Evolutionary conservation across 306 rosid species (phyloP).

Genomic region (Canavalia ensiformis): DNA sequence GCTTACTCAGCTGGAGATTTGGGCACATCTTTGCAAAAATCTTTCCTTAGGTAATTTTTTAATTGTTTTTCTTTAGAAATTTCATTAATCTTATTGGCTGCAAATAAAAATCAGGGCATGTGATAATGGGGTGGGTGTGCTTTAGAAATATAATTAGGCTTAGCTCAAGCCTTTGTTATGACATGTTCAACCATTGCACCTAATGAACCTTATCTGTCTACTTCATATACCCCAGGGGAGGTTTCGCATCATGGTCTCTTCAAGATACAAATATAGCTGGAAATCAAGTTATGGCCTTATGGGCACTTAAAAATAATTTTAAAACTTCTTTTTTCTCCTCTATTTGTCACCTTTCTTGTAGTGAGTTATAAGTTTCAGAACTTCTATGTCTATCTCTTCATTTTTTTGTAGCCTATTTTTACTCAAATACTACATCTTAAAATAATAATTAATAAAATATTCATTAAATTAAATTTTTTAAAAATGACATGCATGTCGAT

Average conservation of each 20-base stretch:
- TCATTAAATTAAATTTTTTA: background rate
- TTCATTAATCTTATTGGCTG: constrained; percentile 41
- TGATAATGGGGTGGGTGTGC: constrained; percentile 34
- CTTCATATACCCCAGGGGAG: constrained; percentile 31
- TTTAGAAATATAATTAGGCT: constrained; percentile 37
- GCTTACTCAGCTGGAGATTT: constrained; percentile 83
- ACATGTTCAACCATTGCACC: constrained; percentile 33
- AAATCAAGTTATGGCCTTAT: constrained; percentile 12
- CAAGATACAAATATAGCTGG: constrained; percentile 29
- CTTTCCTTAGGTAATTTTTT: constrained; percentile 81
- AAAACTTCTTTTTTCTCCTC: constrained; percentile 18
- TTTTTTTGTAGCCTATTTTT: constrained; percentile 34
- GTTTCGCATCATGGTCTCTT: constrained; percentile 33
- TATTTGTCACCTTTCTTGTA: background rate
- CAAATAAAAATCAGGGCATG: constrained; percentile 41
- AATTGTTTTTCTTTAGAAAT: constrained; percentile 33
- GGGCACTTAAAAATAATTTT: constrained; percentile 17
- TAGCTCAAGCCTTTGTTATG: constrained; percentile 35
- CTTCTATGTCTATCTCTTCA: constrained; percentile 23
- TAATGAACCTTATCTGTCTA: constrained; percentile 35
- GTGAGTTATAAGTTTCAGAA: constrained; percentile 35
- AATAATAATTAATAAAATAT: constrained; percentile 17
- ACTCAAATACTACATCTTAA: constrained; percentile 30
- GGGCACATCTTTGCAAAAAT: constrained; percentile 68
- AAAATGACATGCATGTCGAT: background rate